Percentiles rank a stretch among this genome's conserved stretches.
Evolutionary conservation across 2,329 filamentous ascomycete species (phyloP).

Genomic region (Truncatella angustata): DNA sequence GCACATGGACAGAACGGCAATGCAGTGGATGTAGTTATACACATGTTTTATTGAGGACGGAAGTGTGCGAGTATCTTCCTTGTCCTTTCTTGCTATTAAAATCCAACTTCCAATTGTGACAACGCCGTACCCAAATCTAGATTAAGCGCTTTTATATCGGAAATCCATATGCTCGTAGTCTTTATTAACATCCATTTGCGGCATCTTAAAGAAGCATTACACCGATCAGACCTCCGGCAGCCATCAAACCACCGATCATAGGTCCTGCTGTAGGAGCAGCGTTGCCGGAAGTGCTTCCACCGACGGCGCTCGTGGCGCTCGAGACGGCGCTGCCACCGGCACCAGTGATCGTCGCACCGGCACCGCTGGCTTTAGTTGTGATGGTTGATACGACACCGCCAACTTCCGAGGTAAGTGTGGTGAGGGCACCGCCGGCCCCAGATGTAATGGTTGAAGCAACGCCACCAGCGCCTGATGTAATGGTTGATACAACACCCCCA

Average conservation of each 20-base stretch:
- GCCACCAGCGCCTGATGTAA: background rate
- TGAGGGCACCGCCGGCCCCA: background rate
- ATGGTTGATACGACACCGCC: background rate
- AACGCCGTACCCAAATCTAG: no score
- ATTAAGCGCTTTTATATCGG: no score
- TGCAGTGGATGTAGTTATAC: no score
- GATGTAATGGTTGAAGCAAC: background rate
- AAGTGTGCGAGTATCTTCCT: no score
- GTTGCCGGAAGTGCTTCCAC: background rate
- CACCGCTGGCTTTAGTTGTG: background rate
- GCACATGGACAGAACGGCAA: no score
- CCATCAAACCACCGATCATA: background rate
- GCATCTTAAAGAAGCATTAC: background rate
- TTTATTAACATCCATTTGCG: no score
- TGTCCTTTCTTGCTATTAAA: no score
- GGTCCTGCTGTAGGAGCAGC: background rate
- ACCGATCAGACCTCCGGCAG: background rate
- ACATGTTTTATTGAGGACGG: no score
- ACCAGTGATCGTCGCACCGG: background rate
- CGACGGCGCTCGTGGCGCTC: background rate
- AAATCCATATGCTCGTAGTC: no score
- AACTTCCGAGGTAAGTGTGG: constrained; percentile 3
- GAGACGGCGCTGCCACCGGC: background rate
- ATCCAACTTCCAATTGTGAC: no score
- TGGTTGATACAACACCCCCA: background rate